phyloP scores from a whole-genome alignment of 202 grass and related monocot species.

The Setaria italica region DNA sequence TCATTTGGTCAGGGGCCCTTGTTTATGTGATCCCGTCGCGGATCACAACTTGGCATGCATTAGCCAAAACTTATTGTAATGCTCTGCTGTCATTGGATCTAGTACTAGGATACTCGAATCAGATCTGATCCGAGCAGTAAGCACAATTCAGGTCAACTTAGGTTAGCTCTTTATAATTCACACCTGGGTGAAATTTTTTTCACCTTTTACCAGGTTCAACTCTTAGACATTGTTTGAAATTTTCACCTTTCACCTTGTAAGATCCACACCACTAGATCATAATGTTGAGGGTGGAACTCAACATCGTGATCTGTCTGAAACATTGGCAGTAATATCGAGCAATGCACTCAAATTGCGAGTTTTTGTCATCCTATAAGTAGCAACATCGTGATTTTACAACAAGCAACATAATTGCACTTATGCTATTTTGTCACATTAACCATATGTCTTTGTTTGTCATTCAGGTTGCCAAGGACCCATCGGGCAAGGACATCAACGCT shows the following conservation, averaged over 20 bases:
- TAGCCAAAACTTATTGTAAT: not conserved
- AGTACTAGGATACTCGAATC: constrained; percentile 1
- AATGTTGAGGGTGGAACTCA: not conserved
- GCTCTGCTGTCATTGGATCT: constrained; percentile 26
- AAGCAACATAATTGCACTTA: not conserved
- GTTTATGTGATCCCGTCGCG: constrained; percentile 31
- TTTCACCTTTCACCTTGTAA: not conserved
- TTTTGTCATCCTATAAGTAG: not conserved
- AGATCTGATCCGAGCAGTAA: constrained; percentile 32
- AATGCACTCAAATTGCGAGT: not conserved
- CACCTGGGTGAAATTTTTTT: not conserved
- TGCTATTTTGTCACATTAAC: constrained; percentile 14
- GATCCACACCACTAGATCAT: not conserved
- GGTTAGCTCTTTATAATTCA: not conserved
- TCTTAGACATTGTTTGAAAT: too few species aligned
- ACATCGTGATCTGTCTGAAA: not conserved
- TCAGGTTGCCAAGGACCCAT: constrained; percentile 86
- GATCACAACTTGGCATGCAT: constrained; percentile 22
- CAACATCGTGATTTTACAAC: not conserved
- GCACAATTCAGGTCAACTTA: not conserved
- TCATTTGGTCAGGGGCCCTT: constrained; percentile 35
- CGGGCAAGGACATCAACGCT: constrained; percentile 83
- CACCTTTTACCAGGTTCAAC: not conserved
- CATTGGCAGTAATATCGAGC: not conserved
- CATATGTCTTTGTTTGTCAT: not conserved